A percentile compares a stretch with the other conserved stretches of the same genome.
Evolutionary conservation across 768 basidiomycete genomes (phyloP).

Genomic region (Pleurotus giganteus): DNA sequence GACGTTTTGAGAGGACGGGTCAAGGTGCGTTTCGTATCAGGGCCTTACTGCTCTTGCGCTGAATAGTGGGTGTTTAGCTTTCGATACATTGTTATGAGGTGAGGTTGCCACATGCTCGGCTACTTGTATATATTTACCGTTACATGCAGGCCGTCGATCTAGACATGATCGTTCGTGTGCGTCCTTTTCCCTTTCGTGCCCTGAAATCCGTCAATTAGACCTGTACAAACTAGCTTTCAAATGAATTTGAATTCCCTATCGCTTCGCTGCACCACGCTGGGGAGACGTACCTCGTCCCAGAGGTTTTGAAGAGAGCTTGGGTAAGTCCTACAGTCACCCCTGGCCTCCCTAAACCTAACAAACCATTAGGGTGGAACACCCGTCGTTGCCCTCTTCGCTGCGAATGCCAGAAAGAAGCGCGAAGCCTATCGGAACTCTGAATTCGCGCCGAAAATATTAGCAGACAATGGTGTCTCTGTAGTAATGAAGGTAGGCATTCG

Average conservation of each 20-base stretch:
- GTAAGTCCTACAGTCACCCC: slow-evolving; percentile 27
- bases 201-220: not conserved
- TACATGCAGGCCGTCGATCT: slow-evolving; percentile 56
- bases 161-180: slow-evolving; percentile 62
- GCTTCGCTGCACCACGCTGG: slow-evolving; percentile 79
- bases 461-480: slow-evolving; percentile 62
- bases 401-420: slow-evolving; percentile 50
- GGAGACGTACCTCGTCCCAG: slow-evolving; percentile 80
- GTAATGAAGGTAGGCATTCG: slow-evolving; percentile 62
- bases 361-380: slow-evolving; percentile 47
- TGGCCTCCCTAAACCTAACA: not conserved
- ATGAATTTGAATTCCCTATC: slow-evolving; percentile 79
- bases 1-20: slow-evolving; percentile 74
- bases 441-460: slow-evolving; percentile 71
- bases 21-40: slow-evolving; percentile 42
- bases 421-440: slow-evolving; percentile 66
- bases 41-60: not conserved
- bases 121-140: not conserved
- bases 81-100: slow-evolving; percentile 46
- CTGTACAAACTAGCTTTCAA: slow-evolving; percentile 47
- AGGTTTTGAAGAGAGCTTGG: slow-evolving; percentile 68
- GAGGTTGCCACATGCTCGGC: not conserved
- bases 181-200: slow-evolving; percentile 17
- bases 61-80: slow-evolving; percentile 20
- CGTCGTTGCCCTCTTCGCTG: slow-evolving; percentile 71